Conservation (phyloP, 75 land plant species). For the Pseudotsuga menziesii region DNA sequence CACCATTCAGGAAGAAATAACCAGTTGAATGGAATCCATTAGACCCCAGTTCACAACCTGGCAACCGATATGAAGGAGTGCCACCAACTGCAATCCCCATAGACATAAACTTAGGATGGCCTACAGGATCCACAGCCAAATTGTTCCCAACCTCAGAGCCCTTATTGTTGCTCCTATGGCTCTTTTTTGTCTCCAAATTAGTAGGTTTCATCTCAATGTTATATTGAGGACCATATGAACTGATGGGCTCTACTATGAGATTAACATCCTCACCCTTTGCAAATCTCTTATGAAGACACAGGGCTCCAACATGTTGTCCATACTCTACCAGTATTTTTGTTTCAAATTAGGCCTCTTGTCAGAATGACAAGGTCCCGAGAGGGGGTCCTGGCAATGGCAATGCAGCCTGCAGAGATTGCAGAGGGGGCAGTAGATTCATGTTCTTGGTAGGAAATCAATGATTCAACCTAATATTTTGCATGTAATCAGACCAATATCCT, state of each 20-base stretch:
- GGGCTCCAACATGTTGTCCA: slow-evolving; percentile 7
- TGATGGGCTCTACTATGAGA: slow-evolving; percentile 14
- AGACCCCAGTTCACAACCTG: slow-evolving; percentile 68
- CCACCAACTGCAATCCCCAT: slow-evolving; percentile 49
- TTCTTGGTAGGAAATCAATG: slow-evolving; percentile 14
- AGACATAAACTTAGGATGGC: slow-evolving; percentile 17
- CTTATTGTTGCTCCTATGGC: neutral
- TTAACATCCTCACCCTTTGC: slow-evolving; percentile 43
- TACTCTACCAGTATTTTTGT: slow-evolving; percentile 35
- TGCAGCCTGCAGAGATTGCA: slow-evolving; percentile 28
- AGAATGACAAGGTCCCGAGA: slow-evolving; percentile 50
- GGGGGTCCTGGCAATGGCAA: slow-evolving; percentile 82
- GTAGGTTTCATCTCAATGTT: neutral
- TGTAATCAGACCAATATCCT: slow-evolving; percentile 21
- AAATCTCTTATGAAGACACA: slow-evolving; percentile 25
- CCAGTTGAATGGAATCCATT: slow-evolving; percentile 83
- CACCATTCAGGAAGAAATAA: slow-evolving; percentile 69
- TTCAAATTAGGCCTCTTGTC: slow-evolving; percentile 82
- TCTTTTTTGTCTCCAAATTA: slow-evolving; percentile 11
- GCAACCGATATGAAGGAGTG: slow-evolving; percentile 24
- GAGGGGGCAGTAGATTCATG: neutral
- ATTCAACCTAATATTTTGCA: slow-evolving; percentile 44
- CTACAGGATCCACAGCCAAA: neutral
- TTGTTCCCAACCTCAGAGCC: slow-evolving; percentile 2
- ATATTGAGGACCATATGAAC: slow-evolving; percentile 14